These are phyloP conservation scores for Fragaria ananassa DNA, from an alignment of 306 rosid species.

Conservation along the genomic window DNA sequence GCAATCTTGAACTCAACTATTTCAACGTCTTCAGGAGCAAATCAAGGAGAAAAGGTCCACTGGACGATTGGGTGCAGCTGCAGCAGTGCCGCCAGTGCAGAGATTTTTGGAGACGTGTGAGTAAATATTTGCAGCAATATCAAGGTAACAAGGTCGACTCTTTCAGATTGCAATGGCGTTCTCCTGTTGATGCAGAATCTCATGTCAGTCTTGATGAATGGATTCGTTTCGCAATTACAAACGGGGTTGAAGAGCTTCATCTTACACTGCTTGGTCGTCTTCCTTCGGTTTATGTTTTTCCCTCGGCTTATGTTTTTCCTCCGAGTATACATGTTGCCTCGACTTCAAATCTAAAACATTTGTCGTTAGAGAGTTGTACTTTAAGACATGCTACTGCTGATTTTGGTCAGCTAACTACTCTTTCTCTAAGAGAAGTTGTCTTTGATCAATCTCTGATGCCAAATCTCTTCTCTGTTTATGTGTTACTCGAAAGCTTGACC, in stretches of 20 bases:
- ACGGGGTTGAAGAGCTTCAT: not conserved
- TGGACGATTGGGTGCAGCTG: too few species aligned
- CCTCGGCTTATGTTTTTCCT: not conserved
- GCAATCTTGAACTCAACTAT: not conserved
- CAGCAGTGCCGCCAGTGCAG: not conserved
- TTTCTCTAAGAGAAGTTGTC: accelerated
- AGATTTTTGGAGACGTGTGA: not conserved
- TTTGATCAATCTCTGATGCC: not conserved
- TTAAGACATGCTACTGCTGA: not conserved
- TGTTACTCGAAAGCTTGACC: not conserved
- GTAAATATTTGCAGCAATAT: not conserved
- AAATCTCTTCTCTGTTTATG: not conserved
- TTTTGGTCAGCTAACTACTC: not conserved
- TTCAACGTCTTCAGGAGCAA: not conserved
- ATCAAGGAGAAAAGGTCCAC: too few species aligned
- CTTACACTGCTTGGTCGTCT: not conserved
- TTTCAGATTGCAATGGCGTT: not conserved
- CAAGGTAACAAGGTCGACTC: not conserved
- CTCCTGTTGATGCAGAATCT: not conserved
- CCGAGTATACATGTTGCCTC: not conserved
- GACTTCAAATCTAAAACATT: not conserved
- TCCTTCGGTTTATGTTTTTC: too few species aligned
- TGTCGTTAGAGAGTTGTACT: not conserved
- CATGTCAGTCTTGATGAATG: not conserved
- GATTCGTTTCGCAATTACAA: not conserved